Evolutionary conservation across 805 yeast species (phyloP).

Genomic region (Candida sakaeoensis): DNA sequence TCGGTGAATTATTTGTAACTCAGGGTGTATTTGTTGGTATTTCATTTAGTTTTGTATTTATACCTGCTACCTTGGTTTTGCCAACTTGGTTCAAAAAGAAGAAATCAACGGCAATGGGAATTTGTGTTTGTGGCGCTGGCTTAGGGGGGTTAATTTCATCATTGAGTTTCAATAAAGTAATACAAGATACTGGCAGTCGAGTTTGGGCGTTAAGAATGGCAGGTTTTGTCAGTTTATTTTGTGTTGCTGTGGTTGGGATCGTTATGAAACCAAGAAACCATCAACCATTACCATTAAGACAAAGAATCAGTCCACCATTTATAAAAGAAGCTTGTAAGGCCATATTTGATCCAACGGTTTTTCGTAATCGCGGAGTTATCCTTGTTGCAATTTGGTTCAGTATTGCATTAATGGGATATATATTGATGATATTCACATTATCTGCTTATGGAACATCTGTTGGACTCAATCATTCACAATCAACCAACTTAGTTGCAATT

Average conservation of each 20-base stretch:
- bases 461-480: conserved; percentile 41
- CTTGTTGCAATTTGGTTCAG: conserved; percentile 32
- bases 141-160: conserved; percentile 51
- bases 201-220: conserved; percentile 43
- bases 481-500: conserved; percentile 30
- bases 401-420: conserved; percentile 34
- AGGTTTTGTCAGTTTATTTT: conserved; percentile 29
- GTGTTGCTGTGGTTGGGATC: conserved; percentile 33
- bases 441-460: conserved; percentile 36
- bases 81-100: conserved; percentile 48
- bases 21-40: conserved; percentile 51
- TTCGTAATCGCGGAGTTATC: conserved; percentile 20
- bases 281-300: conserved; percentile 21
- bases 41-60: conserved; percentile 42
- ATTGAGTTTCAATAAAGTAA: conserved; percentile 37
- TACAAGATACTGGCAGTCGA: conserved; percentile 38
- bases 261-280: conserved; percentile 46
- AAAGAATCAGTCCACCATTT: conserved; percentile 18
- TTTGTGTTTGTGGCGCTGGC: conserved; percentile 47
- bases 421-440: conserved; percentile 32
- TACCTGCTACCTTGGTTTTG: conserved; percentile 42
- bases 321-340: conserved; percentile 22
- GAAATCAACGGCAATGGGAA: conserved; percentile 47
- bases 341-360: conserved; percentile 33
- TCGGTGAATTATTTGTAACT: conserved; percentile 51